These are phyloP conservation scores for Hibiscus syriacus DNA, from an alignment of 345 rosid species.

Conservation along the genomic window DNA sequence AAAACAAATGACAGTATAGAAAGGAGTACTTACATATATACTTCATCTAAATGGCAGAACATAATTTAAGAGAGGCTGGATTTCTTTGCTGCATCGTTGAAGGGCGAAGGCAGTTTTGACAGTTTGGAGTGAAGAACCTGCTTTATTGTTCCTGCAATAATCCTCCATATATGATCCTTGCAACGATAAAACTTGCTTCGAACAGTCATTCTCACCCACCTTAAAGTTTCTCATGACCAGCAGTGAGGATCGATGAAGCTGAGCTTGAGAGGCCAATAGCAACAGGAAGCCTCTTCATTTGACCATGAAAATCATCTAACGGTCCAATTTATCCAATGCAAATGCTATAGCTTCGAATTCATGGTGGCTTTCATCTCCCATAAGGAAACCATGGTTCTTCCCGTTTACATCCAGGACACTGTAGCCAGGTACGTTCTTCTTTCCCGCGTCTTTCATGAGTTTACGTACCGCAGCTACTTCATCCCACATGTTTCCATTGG, in stretches of 20 bases:
- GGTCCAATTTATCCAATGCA: slow-evolving; percentile 29
- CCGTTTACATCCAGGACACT: slow-evolving; percentile 60
- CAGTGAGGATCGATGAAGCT: slow-evolving; percentile 8
- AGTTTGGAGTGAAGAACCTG: neutral
- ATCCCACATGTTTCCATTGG: slow-evolving; percentile 44
- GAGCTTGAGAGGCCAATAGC: neutral
- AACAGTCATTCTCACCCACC: slow-evolving; percentile 18
- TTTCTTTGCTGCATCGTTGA: neutral
- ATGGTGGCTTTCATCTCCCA: slow-evolving; percentile 54
- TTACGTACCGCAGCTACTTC: slow-evolving; percentile 51
- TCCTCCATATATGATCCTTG: neutral
- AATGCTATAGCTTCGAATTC: slow-evolving; percentile 31
- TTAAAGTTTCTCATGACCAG: slow-evolving; percentile 20
- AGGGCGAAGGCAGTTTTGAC: neutral
- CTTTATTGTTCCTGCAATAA: neutral
- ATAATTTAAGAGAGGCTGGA: neutral
- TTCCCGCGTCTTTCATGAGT: slow-evolving; percentile 42
- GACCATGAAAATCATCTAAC: neutral
- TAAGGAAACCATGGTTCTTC: slow-evolving; percentile 42
- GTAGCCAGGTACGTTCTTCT: slow-evolving; percentile 59
- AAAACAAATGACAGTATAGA: neutral
- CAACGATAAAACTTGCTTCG: slow-evolving; percentile 15
- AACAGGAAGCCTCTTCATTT: neutral
- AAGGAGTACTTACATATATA: neutral
- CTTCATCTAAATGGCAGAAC: neutral